Evolutionary conservation across 345 rosid genomes (phyloP).

Genomic region (Moricandia moricandioides): DNA sequence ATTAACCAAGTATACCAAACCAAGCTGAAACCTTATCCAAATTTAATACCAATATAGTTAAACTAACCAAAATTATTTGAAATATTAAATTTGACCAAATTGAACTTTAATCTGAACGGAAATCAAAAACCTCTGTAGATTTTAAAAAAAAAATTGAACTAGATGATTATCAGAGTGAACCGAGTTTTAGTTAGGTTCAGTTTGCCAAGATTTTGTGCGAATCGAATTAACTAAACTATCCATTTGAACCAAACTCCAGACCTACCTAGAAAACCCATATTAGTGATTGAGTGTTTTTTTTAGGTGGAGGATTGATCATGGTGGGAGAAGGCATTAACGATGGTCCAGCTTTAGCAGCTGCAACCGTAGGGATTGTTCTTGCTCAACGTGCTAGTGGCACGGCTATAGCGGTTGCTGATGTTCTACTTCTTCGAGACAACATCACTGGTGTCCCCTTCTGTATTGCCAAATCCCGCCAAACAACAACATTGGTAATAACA

Average conservation of each 20-base stretch:
- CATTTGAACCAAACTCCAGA: not conserved
- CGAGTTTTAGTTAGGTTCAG: no score
- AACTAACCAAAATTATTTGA: no score
- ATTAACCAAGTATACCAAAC: no score
- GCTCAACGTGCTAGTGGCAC: slow-evolving; percentile 93
- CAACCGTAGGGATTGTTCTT: slow-evolving; percentile 84
- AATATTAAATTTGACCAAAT: no score
- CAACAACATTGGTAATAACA: slow-evolving; percentile 56
- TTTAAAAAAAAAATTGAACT: no score
- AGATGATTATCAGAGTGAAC: no score
- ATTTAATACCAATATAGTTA: no score
- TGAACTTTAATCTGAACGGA: no score
- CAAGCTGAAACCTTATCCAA: no score
- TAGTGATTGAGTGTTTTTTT: not conserved
- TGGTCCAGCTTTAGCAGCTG: slow-evolving; percentile 94
- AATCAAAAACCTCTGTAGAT: not conserved
- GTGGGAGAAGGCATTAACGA: slow-evolving; percentile 96
- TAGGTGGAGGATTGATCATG: slow-evolving; percentile 87
- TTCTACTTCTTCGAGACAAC: slow-evolving; percentile 60
- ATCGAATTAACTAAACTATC: not conserved
- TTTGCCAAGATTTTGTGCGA: not conserved
- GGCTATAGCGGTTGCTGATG: slow-evolving; percentile 79
- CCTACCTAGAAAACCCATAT: not conserved
- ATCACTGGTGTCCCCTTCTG: slow-evolving; percentile 79
- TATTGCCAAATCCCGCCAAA: slow-evolving; percentile 78